phyloP scores from a whole-genome alignment of 1,139 yeast species.

The Taphrina pruni region DNA sequence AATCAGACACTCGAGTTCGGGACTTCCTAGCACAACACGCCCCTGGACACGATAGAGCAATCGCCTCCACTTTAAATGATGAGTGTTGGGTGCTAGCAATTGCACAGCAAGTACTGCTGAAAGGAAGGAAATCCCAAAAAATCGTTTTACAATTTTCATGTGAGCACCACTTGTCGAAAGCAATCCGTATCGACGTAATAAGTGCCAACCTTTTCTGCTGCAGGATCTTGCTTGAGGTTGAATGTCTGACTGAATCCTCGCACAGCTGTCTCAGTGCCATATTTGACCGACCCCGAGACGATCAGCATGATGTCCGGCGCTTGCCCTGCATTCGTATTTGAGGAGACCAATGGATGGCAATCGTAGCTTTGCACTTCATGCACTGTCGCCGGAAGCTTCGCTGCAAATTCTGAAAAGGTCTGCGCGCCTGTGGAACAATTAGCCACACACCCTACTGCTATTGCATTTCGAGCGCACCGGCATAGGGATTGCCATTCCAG shows the following conservation, averaged over 20 bases:
- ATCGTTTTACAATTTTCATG: conserved; percentile 3
- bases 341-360: conserved; percentile 41
- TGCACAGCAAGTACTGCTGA: no score
- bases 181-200: conserved; percentile 43
- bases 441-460: neutral
- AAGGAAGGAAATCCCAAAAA: no score
- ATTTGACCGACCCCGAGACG: conserved; percentile 42
- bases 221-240: conserved; percentile 40
- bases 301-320: conserved; percentile 40
- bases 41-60: no score
- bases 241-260: conserved; percentile 42
- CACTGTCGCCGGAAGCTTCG: conserved; percentile 35
- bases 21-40: no score
- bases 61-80: no score
- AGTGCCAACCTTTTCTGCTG: conserved; percentile 40
- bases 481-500: conserved; percentile 42
- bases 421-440: conserved; percentile 19
- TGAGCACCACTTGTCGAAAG: conserved; percentile 40
- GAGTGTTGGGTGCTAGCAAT: no score
- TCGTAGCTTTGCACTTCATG: conserved; percentile 42
- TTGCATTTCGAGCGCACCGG: conserved; percentile 11
- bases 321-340: conserved; percentile 38
- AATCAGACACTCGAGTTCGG: no score
- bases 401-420: conserved; percentile 36
- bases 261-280: conserved; percentile 37